These are phyloP conservation scores for Aspergillus arachidicola DNA, from an alignment of 2,329 filamentous ascomycete genomes.

Conservation along the genomic window DNA sequence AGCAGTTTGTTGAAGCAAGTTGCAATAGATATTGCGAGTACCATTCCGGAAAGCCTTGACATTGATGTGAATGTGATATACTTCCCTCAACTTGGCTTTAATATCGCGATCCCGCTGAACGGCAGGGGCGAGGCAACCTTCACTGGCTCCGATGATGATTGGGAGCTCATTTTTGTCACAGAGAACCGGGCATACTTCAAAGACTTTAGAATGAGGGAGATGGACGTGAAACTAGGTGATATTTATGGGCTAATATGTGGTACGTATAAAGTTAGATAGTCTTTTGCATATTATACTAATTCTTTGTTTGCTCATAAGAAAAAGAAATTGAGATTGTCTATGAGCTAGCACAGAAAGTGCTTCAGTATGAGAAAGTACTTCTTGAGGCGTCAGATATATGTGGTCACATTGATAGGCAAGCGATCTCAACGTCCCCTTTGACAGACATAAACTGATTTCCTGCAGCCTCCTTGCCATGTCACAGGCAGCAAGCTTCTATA, in stretches of 20 bases:
- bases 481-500: conserved; percentile 73
- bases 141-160: conserved; percentile 65
- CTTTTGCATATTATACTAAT: background rate
- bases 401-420: conserved; percentile 75
- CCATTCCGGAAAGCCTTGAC: conserved; percentile 61
- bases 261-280: conserved; percentile 35
- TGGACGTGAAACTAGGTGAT: conserved; percentile 83
- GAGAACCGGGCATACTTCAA: conserved; percentile 81
- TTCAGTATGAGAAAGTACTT: conserved; percentile 70
- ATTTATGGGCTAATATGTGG: conserved; percentile 82
- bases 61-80: conserved; percentile 76
- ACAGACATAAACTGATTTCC: conserved; percentile 20
- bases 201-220: conserved; percentile 74
- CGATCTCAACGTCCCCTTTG: background rate
- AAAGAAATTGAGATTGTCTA: conserved; percentile 88
- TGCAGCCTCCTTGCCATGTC: conserved; percentile 75
- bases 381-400: conserved; percentile 73
- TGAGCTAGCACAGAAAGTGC: conserved; percentile 68
- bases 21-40: conserved; percentile 62
- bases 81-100: conserved; percentile 87
- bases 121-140: conserved; percentile 63
- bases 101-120: conserved; percentile 72
- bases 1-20: conserved; percentile 71
- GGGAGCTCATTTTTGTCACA: conserved; percentile 77
- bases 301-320: conserved; percentile 54